Evolutionary conservation across 2,329 filamentous ascomycete species (phyloP), one percentile per base, ranked within the genome.

Genomic region (Diaporthe sp.): DNA sequence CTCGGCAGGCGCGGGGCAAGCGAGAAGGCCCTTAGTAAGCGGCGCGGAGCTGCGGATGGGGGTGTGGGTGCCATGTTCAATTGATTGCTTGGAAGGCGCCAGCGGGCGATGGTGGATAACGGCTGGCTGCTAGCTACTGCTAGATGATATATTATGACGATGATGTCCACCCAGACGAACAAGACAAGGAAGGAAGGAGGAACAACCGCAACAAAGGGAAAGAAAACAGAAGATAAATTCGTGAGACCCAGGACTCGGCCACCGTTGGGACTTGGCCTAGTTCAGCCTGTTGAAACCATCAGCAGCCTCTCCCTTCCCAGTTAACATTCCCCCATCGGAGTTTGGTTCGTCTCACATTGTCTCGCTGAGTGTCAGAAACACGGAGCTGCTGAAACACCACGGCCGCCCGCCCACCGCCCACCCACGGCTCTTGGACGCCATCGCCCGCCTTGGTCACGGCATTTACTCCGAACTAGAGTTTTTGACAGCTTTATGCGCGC

Each of bases 1-100:
- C 71, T 74, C 34, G 74, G 53, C 44, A 51, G 72, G 61, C 57
- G 62, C 25, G 75, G 44, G 49, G 34, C 34, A 25, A 34, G 9
- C 22, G 34, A 74, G 44, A 76, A 28, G 19, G 65, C 39, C 42
- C 71, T 74, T 70, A 76, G 72, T 72, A 74, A 74, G 62, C 62
- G 25, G 31, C 7, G 71, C 57, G 57, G 75, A 51, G 58, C 31
- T 73, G 51, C 44, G 57, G 49, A 12, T 25, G n/a, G 6, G 22
- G 74, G 8, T 68, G 25, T 61, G 31, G 72, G 39, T 31, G 31
- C 31, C 51, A 57, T 57, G 39, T 19, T 42, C 49, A 42, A 13
- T 71, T 22, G 49, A 13, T 19, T 42, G 42, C 51, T 25, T 55
- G 61, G 31, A 58, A 58, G 19, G 17, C 19, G 55, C 55, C 31